These are phyloP conservation scores for Coemansia sp. DNA, from an alignment of 192 early-diverging fungal genomes.

Conservation along the genomic window DNA sequence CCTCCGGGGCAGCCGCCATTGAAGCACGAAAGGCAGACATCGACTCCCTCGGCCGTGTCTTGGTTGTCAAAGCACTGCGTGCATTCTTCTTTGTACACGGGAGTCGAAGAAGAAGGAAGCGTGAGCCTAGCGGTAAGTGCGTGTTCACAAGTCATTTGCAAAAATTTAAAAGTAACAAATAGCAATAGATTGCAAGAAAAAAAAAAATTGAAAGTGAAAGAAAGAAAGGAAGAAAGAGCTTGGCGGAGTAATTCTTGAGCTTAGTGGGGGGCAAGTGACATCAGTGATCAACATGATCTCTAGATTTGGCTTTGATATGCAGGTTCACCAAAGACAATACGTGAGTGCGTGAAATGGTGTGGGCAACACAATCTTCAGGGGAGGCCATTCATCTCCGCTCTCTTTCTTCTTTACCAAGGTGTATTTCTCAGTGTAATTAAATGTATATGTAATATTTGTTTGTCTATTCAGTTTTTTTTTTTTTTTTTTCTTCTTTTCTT, in stretches of 20 bases:
- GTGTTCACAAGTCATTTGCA: constrained; percentile 41
- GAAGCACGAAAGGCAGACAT: constrained; percentile 94
- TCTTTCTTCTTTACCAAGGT: not conserved
- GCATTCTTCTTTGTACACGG: constrained; percentile 91
- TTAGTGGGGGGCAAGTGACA: not conserved
- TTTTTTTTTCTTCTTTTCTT: no score
- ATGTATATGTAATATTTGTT: not conserved
- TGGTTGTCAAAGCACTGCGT: constrained; percentile 87
- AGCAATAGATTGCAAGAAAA: not conserved
- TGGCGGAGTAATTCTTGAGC: not conserved
- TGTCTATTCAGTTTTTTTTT: not conserved
- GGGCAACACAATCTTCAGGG: not conserved
- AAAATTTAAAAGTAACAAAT: not conserved
- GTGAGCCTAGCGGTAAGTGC: constrained; percentile 27
- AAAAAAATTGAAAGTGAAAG: not conserved
- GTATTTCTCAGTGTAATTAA: constrained; percentile 1
- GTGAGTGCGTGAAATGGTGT: not conserved
- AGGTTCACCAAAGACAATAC: constrained; percentile 11
- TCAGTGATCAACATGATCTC: not conserved
- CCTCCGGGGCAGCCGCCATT: constrained; percentile 80
- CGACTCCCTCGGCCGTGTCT: constrained; percentile 75
- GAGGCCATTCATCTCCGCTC: not conserved
- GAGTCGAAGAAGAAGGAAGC: constrained; percentile 37
- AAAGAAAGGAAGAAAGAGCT: not conserved
- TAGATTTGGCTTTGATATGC: constrained; percentile 5